Base-by-base conservation (phyloP, 495 filamentous ascomycete genomes). In the Ramalina intermedia region DNA sequence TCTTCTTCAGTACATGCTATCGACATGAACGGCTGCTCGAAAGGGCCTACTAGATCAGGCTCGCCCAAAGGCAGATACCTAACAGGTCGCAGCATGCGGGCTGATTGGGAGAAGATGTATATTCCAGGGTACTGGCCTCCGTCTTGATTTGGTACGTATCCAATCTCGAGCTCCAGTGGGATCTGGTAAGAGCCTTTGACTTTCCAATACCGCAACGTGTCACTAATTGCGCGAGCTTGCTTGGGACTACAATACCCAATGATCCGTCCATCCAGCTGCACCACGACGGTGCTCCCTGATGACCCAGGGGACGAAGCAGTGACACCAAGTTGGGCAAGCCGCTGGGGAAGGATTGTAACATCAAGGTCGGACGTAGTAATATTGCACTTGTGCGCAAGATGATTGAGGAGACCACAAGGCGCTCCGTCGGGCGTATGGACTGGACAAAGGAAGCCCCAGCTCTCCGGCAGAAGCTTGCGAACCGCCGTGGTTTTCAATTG, bases 11-110 rank as follows among this genome's bases (percentile, higher is more conserved):
- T 78, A 57, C 87, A 89, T 41, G 91, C 90, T 63, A 96, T 91
- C 48, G 90, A 87, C 91, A 98, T 95, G 66, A 90, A 95, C 0
- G 91, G 91, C 68, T 98, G 91, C 63, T 98, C 91, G 55, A 91
- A 85, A 0, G 91, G 83, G 18, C 91, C 91, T 26, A 96, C 82
- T 43, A 76, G 85, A 66, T 98, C 91, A 52, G 82, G 71, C 61
- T 84, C 83, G 29, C 84, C 83, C 12, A 91, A 68, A 2, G 88
- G 79, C 27, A 98, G 75, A 61, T 96, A 93, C 61, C 89, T 94
- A 56, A 94, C 87, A 2, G 88, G 88, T 42, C 91, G 75, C 41
- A 86, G 78, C 85, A 98, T 91, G 51, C 91, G 73, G 20, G 91
- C 75, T 9, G 85, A 66, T 40, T 83, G 73, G 1, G 89, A 89